Evolutionary conservation across 2,329 filamentous ascomycete species (phyloP), one percentile per base, ranked within the genome.

Genomic region (Pyricularia sp.): DNA sequence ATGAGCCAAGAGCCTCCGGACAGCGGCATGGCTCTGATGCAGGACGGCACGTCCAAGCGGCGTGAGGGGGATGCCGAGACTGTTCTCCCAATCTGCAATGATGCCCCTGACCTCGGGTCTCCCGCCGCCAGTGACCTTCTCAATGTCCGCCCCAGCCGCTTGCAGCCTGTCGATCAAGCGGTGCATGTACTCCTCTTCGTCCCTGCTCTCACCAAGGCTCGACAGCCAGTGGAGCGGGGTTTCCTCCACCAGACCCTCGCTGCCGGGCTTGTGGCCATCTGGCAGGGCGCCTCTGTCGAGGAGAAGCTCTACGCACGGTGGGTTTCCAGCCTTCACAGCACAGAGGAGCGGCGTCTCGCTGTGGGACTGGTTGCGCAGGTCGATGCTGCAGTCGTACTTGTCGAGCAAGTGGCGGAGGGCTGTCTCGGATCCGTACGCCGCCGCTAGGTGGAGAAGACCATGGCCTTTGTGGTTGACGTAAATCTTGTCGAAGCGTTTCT

Each of bases 401-500:
- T 40, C 28, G 28, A 62, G 28, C 16, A 68, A 16, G 26, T 68
- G 62, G 22, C 60, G 62, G 1, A 68, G 62, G 0, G 65, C 64
- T 6, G 12, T 35, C 5, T 66, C 60, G 28, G 61, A 63, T 13
- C 65, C 66, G 31, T 24, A 31, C 19, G 64, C 49, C 2, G 65
- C 66, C 24, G 66, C 66, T 26, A 68, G 28, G 63, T 68, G 66
- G 12, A 68, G 26, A 2, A 68, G 59, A 5, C 66, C 66, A 44
- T 68, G 66, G 28, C 66, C 66, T 62, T 62, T 64, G 44, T 68
- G 60, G 60, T 68, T 68, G 55, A 68, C 64, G 33, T 64, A 68
- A 61, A 68, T 68, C 40, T 62, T 65, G 64, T 68, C 66, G 31
- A 68, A 66, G 6, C 61, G 66, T n/a, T 40, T 35, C 26, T 28